phyloP scores from a whole-genome alignment of 129 eudicot species.

The Scalesia atractyloides region DNA sequence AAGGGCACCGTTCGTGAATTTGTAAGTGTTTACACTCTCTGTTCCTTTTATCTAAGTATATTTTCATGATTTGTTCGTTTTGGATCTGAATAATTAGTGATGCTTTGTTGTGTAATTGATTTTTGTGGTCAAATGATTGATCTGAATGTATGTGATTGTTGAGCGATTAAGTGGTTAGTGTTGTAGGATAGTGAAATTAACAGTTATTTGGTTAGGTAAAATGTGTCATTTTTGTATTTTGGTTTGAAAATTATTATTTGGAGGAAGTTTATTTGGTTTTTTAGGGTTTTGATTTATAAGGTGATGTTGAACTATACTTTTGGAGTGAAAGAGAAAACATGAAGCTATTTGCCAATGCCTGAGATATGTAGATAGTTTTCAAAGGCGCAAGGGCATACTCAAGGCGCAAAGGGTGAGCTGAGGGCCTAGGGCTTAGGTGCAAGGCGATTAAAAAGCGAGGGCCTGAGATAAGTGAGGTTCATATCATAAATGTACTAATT shows the following conservation, averaged over 20 bases:
- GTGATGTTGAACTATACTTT: neutral
- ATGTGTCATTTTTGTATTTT: neutral
- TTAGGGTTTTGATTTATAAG: constrained; percentile 9
- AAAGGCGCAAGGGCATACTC: too few species aligned
- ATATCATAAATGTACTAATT: too few species aligned
- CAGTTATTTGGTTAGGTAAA: constrained; percentile 1
- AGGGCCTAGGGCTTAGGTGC: too few species aligned
- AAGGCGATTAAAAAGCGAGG: too few species aligned
- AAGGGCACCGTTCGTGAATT: constrained; percentile 93
- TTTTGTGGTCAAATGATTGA: constrained; percentile 11
- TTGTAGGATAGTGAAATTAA: constrained; percentile 16
- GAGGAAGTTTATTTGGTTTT: constrained; percentile 2
- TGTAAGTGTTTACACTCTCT: constrained; percentile 36
- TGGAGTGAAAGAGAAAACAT: too few species aligned
- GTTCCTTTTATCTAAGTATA: neutral
- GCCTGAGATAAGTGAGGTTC: too few species aligned
- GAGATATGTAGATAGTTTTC: too few species aligned
- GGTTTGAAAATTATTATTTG: neutral
- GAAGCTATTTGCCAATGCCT: too few species aligned
- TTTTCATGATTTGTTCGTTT: neutral
- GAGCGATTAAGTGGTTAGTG: neutral
- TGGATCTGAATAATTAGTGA: constrained; percentile 15
- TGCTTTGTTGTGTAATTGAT: neutral
- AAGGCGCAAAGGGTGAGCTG: too few species aligned
- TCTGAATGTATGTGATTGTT: constrained; percentile 2